Evolutionary conservation across 192 early-diverging fungal genomes (phyloP).

Genomic region (Coemansia sp.): DNA sequence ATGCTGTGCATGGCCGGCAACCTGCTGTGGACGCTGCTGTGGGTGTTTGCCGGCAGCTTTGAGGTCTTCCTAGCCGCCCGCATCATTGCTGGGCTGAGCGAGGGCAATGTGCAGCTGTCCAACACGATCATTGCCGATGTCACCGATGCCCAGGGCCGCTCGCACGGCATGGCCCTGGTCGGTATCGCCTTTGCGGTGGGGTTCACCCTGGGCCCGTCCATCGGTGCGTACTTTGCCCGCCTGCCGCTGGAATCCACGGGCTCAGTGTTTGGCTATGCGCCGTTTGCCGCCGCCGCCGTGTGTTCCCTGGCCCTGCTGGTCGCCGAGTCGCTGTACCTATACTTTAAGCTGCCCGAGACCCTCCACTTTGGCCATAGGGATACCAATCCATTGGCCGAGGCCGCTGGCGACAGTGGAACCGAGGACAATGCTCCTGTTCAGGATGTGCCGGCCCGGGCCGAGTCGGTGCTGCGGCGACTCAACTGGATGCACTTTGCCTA

Average conservation of each 20-base stretch:
- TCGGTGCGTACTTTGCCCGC: constrained; percentile 70
- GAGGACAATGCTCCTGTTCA: no score
- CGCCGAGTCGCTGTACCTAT: constrained; percentile 77
- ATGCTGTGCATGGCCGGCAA: constrained; percentile 92
- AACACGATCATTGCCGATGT: constrained; percentile 95
- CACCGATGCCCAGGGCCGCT: constrained; percentile 69
- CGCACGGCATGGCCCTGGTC: constrained; percentile 81
- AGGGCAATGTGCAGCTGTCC: constrained; percentile 96
- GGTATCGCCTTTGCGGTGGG: constrained; percentile 96
- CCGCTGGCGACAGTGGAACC: neutral
- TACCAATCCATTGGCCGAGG: no score
- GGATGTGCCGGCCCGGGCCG: neutral
- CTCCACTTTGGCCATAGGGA: no score
- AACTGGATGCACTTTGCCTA: constrained; percentile 77
- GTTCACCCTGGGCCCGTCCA: constrained; percentile 90
- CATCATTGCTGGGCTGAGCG: constrained; percentile 87
- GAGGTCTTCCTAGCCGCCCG: constrained; percentile 76
- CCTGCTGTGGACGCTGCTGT: constrained; percentile 78
- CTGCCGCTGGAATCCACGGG: constrained; percentile 7
- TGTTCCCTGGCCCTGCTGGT: constrained; percentile 78
- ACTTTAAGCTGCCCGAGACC: constrained; percentile 72
- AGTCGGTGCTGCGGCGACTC: constrained; percentile 44
- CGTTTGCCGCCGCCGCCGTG: constrained; percentile 83
- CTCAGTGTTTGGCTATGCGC: constrained; percentile 28
- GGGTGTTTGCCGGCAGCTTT: constrained; percentile 84